phyloP scores from a whole-genome alignment of 192 early-diverging fungal genomes.

The Diversispora epigaea region DNA sequence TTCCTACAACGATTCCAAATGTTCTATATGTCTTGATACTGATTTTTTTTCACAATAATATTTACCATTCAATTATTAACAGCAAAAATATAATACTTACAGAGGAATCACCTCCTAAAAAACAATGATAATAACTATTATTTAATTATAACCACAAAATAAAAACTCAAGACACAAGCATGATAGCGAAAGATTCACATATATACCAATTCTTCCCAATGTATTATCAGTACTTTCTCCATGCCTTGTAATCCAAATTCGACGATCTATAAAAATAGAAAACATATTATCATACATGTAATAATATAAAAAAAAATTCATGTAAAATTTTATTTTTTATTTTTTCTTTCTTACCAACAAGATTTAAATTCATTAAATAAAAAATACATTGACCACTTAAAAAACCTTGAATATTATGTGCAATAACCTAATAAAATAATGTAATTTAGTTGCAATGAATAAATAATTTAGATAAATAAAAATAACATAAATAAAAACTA shows the following conservation, averaged over 20 bases:
- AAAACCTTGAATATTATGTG: slow-evolving; percentile 93
- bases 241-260: slow-evolving; percentile 91
- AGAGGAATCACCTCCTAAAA: too few species aligned
- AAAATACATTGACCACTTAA: slow-evolving; percentile 92
- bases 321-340: neutral
- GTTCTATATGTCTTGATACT: too few species aligned
- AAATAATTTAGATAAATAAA: neutral
- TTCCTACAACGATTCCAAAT: too few species aligned
- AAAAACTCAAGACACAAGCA: neutral
- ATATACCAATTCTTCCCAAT: slow-evolving; percentile 74
- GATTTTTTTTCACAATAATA: too few species aligned
- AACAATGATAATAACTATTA: too few species aligned
- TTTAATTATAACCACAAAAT: too few species aligned
- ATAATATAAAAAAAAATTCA: slow-evolving; percentile 2
- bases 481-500: neutral
- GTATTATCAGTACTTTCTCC: slow-evolving; percentile 90
- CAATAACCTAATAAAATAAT: slow-evolving; percentile 60
- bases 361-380: slow-evolving; percentile 98
- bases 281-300: neutral
- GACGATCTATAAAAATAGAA: slow-evolving; percentile 50
- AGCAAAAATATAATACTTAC: too few species aligned
- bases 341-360: slow-evolving; percentile 53
- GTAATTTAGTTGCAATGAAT: neutral
- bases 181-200: neutral
- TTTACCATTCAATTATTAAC: too few species aligned